A percentile compares a stretch with the other conserved stretches of the same genome.
Evolutionary conservation across 2,329 filamentous ascomycete species (phyloP).

Genomic region (Rachicladosporium sp.): DNA sequence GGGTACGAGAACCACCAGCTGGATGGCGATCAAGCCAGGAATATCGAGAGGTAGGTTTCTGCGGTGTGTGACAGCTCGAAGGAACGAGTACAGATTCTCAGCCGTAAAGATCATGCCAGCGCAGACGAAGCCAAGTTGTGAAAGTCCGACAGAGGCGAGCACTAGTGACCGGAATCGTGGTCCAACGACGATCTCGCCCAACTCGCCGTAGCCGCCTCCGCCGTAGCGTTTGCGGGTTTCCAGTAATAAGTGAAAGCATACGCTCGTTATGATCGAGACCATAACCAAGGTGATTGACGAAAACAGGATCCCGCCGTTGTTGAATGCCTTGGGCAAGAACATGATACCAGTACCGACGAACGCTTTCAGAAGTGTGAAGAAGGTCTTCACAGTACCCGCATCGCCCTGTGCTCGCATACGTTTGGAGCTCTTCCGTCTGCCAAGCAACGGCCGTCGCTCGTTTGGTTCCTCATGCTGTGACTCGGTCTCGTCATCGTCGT

Average conservation of each 20-base stretch:
- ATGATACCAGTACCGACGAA: slow-evolving; percentile 73
- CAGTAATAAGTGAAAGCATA: slow-evolving; percentile 61
- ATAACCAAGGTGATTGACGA: slow-evolving; percentile 55
- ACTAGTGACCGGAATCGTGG: slow-evolving; percentile 52
- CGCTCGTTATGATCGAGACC: slow-evolving; percentile 53
- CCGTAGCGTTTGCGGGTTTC: slow-evolving; percentile 52
- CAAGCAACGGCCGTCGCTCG: slow-evolving; percentile 52
- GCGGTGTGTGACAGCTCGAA: slow-evolving; percentile 46
- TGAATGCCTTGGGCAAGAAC: slow-evolving; percentile 69
- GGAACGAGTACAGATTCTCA: slow-evolving; percentile 58
- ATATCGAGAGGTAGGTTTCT: slow-evolving; percentile 38
- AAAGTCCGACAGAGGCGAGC: slow-evolving; percentile 57
- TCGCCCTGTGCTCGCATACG: slow-evolving; percentile 42
- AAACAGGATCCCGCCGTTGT: slow-evolving; percentile 65
- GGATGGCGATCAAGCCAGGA: slow-evolving; percentile 50
- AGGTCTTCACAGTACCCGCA: slow-evolving; percentile 58
- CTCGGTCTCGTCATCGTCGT: slow-evolving; percentile 47
- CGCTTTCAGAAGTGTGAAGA: slow-evolving; percentile 67
- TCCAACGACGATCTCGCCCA: slow-evolving; percentile 55
- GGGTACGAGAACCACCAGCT: slow-evolving; percentile 53
- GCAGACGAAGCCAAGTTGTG: slow-evolving; percentile 67
- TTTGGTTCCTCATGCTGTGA: slow-evolving; percentile 42
- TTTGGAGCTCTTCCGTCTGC: slow-evolving; percentile 40
- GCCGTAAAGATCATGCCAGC: slow-evolving; percentile 67
- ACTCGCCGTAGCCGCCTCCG: slow-evolving; percentile 60